Evolutionary conservation across 257 asterid species (phyloP), one percentile per base, ranked within the genome.

Genomic region (Solanum gandarillasii): DNA sequence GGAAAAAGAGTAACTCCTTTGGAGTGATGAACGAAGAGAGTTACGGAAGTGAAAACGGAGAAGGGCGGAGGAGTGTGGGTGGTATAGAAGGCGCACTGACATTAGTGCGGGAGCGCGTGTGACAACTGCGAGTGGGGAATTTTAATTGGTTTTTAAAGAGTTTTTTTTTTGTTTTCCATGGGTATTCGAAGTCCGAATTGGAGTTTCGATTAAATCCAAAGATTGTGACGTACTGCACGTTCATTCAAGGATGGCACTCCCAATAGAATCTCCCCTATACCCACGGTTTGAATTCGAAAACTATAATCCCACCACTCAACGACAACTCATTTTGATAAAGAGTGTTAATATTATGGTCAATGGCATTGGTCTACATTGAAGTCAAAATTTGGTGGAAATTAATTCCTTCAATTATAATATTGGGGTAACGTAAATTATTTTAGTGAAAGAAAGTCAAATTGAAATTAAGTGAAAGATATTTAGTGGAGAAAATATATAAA

Each of bases 1-100:
- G 72, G 85, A 46, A 75, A 31, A 70, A 62, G 83, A 36, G 71
- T 18, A 52, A 39, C 87, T 60, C 89, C 35, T 41, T 27, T 41
- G 25, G 23, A 1, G 65, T 25, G 84, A 78, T 78, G 82, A 39
- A 16, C 87, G 46, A 34, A 88, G 90, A 31, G 88, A 76, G 13
- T 76, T 79, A 78, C 88, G 88, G 39, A 87, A 70, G 82, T 82
- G 89, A 41, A 87, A 32, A 82, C 21, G 52, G 55, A 35, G 27
- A 82, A 82, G 3, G 25, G 67, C 41, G 16, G 68, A 46, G 85
- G 85, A 81, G 18, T 34, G 32, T 27, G 25, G n/a, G 73, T 48
- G 39, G 70, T 23, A 46, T n/a, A 31, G 48, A 52, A 86, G 83
- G 36, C 84, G 74, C 73, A 86, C 10, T 73, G 84, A 86, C 88